Base-by-base conservation (phyloP, 352 stramenopile species). In the Phytophthora litchii region DNA sequence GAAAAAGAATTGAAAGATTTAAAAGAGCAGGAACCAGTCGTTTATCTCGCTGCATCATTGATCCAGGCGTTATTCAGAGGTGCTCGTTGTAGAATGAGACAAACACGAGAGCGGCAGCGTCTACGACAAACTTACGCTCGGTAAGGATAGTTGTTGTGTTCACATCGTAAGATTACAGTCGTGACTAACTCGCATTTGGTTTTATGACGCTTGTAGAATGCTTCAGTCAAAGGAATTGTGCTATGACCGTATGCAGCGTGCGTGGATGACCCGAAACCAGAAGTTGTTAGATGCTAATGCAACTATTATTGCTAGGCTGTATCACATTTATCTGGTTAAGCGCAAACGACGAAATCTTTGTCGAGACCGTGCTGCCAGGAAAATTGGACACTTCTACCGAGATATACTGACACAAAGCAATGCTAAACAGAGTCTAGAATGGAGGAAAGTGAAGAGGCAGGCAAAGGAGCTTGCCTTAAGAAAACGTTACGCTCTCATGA, bases 211-310 rank as follows among this genome's bases (percentile, higher is more conserved):
- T 19, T 41, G 17, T 48, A 78, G 70, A 17, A 48, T 75, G 25
- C 47, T 74, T 8, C 34, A 65, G 9, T 83, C 74, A 1, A 69
- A 65, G 7, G 74, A 80, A 13, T 44, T 1, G 23, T 85, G 77
- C 25, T 80, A 74, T 25, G 55, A 73, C 3, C 72, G 77, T 14
- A 82, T 87, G 64, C 78, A 78, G 38, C 44, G 29, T 11, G 51
- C 50, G 4, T 70, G 67, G 12, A 41, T 55, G 13, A 44, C 41
- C 21, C 57, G 70, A 0, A 67, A 72, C 17, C 36, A 57, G 9
- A 40, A 63, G 19, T 17, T 55, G 4, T 72, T 64, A 58, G 23
- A 66, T 1, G 32, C 27, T 11, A 72, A 61, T 16, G 60, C 70
- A 0, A 51, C 19, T 14, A 60, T 54, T 17, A 60, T 85, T 36